Base-by-base conservation (phyloP, 108 stramenopile species). In the Fragilariopsis cylindrus region DNA sequence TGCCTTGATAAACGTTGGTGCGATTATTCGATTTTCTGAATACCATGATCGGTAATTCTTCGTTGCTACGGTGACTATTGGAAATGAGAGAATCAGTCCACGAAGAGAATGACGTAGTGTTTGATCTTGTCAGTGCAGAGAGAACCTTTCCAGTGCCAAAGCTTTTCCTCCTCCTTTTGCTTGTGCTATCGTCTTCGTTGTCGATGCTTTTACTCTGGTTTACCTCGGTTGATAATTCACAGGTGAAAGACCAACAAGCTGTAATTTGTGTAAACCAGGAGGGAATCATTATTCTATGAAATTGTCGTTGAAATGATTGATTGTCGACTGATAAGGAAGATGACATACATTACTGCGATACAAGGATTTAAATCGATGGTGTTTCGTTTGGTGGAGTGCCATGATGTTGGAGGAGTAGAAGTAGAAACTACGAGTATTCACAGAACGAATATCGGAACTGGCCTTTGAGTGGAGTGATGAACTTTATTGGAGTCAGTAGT, bases 181-280 rank as follows among this genome's bases (percentile, higher is more conserved):
- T 56, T 19, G 18, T 19, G 5, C 16, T 56, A 19, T 19, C 19
- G 19, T 56, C 9, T 5, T 56, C 55, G 55, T 56, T 19, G 6
- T 56, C 8, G 16, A 9, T 56, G 4, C 55, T 56, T 5, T 5
- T 19, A 56, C 8, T n/a, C 55, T 11, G 55, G 19, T 56, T 5
- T 8, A n/a, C 19, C 55, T 56, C 18, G 19, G 16, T 8, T 56
- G 55, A 56, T 56, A 19, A n/a, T 56, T 19, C 55, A 56, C 55
- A 56, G 55, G 55, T 19, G 18, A 56, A 56, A 9, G 55, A 56
- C 55, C 55, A 56, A 56, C 55, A 56, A 5, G 55, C 19, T 56
- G 5, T 56, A 4, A 9, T 19, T 56, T 56, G 55, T 56, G 55
- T 56, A 19, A 56, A 4, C 55, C 55, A 56, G 19, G 9, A 9